Base-by-base conservation (phyloP, 768 basidiomycete genomes). In the Mycena capillaripes region DNA sequence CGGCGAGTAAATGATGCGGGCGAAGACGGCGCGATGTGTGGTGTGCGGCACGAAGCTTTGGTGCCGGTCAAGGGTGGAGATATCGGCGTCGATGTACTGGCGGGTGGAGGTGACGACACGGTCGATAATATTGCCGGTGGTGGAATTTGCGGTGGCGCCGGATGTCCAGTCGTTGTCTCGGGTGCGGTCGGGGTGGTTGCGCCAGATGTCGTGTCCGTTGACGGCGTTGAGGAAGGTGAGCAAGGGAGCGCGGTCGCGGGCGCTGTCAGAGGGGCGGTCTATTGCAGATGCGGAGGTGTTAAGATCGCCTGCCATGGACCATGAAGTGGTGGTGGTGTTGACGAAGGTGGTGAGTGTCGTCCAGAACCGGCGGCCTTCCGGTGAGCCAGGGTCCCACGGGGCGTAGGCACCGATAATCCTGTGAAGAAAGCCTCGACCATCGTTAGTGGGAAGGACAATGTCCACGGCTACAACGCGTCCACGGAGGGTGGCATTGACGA, bases 341-440 rank as follows among this genome's bases (percentile, higher is more conserved):
- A 61, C 58, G 14, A 79, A 25, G 5, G n/a, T 63, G 60, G 70
- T n/a, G 34, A 60, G 10, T 34, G 6, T 58, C 0, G 46, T 25
- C 66, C 66, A 16, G 71, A 75, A 30, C 72, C 4, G 0, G 72
- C 74, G 1, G 66, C 74, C 40, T 71, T 79, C 27, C 73, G 70
- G 55, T 0, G 17, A 44, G 12, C 78, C 77, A 11, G 79, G 80
- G 46, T 81, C 76, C 79, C 78, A 81, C 0, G 78, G 80, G 0
- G 79, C 79, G 57, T 80, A 81, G 14, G 55, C 71, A 1, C 76
- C 79, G n/a, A 81, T 74, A 6, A 81, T 17, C 2, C 75, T 63
- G 65, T 81, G 79, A 0, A 21, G 14, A 50, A 78, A 73, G 1
- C 66, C 76, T 16, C 32, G 21, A 32, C 73, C 70, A 29, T 63